These are phyloP conservation scores for Citrus hindsii DNA, from an alignment of 345 rosid genomes.

Conservation along the genomic window DNA sequence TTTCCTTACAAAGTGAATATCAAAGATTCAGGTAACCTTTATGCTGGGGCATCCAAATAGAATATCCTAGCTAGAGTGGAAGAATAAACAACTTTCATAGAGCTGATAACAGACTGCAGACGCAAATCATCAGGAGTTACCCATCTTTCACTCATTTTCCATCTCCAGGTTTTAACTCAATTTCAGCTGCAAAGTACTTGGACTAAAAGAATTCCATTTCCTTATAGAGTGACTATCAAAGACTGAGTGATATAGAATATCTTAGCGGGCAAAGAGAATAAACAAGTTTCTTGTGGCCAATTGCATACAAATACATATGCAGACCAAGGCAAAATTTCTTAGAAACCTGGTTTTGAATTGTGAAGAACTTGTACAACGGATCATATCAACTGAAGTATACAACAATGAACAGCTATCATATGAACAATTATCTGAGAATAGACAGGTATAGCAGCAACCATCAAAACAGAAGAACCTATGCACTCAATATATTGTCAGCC, in stretches of 20 bases:
- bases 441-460: not conserved
- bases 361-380: too few species aligned
- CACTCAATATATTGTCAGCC: not conserved
- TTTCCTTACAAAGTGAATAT: constrained; percentile 1
- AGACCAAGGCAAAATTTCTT: not conserved
- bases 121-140: not conserved
- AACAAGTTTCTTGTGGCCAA: not conserved
- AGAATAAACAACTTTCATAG: not conserved
- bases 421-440: not conserved
- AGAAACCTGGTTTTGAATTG: not conserved
- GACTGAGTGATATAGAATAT: not conserved
- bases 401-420: not conserved
- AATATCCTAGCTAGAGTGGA: not conserved
- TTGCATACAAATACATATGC: not conserved
- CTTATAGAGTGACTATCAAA: not conserved
- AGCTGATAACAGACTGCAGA: not conserved
- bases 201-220: not conserved
- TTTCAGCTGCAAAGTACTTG: not conserved
- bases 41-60: not conserved
- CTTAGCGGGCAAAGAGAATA: not conserved
- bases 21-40: not conserved
- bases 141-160: not conserved
- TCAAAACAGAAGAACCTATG: too few species aligned
- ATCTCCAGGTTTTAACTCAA: not conserved
- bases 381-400: too few species aligned